Conservation (phyloP, 139 green algal species). For the Chlamydomonas schloesseri region DNA sequence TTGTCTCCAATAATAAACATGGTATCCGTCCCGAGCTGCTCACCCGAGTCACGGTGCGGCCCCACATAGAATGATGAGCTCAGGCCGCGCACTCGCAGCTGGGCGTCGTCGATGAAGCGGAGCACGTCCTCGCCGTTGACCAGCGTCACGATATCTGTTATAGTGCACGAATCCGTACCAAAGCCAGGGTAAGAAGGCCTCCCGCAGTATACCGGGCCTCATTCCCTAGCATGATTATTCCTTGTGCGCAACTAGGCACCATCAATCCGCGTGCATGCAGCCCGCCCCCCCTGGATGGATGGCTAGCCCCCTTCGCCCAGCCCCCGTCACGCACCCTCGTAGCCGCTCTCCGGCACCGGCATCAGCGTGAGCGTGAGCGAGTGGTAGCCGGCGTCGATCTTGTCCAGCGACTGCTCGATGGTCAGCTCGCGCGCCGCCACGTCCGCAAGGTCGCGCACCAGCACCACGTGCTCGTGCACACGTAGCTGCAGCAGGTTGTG, state of each 20-base stretch:
- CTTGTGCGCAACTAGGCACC: too few species aligned
- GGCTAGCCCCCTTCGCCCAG: too few species aligned
- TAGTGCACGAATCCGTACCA: too few species aligned
- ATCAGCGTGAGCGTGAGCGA: constrained; percentile 22
- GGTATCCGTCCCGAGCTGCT: too few species aligned
- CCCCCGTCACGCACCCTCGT: constrained; percentile 32
- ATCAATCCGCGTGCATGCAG: too few species aligned
- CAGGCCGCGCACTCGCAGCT: constrained; percentile 52
- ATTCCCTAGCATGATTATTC: too few species aligned
- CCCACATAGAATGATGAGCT: constrained; percentile 52
- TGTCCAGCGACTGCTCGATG: constrained; percentile 53
- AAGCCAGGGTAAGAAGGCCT: too few species aligned
- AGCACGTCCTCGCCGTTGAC: constrained; percentile 54
- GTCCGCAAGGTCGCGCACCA: constrained; percentile 57
- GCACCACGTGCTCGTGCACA: constrained; percentile 38
- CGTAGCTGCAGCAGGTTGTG: constrained; percentile 44
- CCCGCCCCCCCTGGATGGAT: too few species aligned
- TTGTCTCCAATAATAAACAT: too few species aligned
- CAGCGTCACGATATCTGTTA: constrained; percentile 47
- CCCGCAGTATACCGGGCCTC: too few species aligned
- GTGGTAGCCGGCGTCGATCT: constrained; percentile 43
- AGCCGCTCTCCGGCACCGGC: constrained; percentile 24
- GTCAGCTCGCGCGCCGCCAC: constrained; percentile 55
- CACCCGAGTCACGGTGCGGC: constrained; percentile 38
- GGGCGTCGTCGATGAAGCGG: constrained; percentile 52